These are phyloP conservation scores for Pseudonitzschia multiseries DNA, from an alignment of 108 stramenopile species.

Conservation along the genomic window DNA sequence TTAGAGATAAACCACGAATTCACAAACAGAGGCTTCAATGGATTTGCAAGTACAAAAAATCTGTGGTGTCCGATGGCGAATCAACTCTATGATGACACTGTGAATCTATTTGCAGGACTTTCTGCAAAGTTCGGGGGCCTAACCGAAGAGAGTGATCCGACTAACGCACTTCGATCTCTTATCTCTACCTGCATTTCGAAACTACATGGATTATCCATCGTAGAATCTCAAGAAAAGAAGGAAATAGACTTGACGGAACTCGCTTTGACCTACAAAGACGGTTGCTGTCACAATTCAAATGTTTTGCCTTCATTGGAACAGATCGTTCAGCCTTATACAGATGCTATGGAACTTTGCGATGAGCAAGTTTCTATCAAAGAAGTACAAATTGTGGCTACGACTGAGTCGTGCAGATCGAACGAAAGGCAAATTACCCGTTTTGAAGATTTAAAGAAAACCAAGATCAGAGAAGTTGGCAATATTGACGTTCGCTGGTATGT, in stretches of 20 bases:
- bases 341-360: conserved; percentile 30
- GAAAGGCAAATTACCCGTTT: not conserved
- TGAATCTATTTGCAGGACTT: conserved; percentile 16
- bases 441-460: not conserved
- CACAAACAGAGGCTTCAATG: conserved; percentile 10
- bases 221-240: not conserved
- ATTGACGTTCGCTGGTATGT: conserved; percentile 36
- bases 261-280: conserved; percentile 8
- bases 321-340: conserved; percentile 7
- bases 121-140: conserved; percentile 10
- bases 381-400: conserved; percentile 1
- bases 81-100: conserved; percentile 4
- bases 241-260: not conserved
- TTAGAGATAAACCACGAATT: conserved; percentile 23
- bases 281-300: not conserved
- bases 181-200: conserved; percentile 9
- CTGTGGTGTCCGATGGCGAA: conserved; percentile 30
- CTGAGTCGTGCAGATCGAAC: not conserved
- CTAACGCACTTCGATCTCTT: conserved; percentile 7
- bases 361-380: conserved; percentile 15
- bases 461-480: not conserved
- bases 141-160: not conserved
- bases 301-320: conserved; percentile 12
- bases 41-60: conserved; percentile 7
- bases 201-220: not conserved